Base-by-base conservation (phyloP, 345 rosid species). In the Eucalyptus lansdowneana region DNA sequence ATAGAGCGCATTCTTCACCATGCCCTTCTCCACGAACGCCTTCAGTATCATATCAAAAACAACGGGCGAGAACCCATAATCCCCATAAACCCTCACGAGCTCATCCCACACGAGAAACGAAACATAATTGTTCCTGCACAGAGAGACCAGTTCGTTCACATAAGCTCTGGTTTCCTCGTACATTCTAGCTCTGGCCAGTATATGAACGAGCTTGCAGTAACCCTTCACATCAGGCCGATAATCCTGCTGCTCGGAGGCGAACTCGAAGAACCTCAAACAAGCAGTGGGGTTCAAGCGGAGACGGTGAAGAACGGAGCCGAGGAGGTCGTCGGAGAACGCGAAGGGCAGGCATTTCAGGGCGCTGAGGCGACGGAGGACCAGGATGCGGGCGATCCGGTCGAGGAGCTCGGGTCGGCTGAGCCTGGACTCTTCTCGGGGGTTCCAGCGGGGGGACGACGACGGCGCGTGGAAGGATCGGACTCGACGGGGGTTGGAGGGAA, bases 11-110 rank as follows among this genome's bases (percentile, higher is more conserved):
- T 93, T 91, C 96, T 90, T 94, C 37, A 89, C 17, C 97, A 94
- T 89, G 54, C 95, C 94, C 58, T 92, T 95, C 90, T 95, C 93
- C 8, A 95, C 95, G 92, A 90, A 97, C n/a, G 92, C 90, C 89
- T 95, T 97, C 89, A 97, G 88, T 47, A 96, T 80, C 98, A 97
- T 96, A 90, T 97, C 99, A 40, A 97, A 97, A 51, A 97, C 96
- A 40, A 92, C 89, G 15, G 96, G 95, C n/a, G 98, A 94, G 90
- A 94, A 97, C 5, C 67, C 76, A 76, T 94, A 95, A 3, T 93
- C 97, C 91, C 92, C 88, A 88, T 91, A 95, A 90, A 92, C 89
- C 72, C 92, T 86, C 88, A 94, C 94, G 16, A 95, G 94, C 91
- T 96, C 98, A 51, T 89, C 92, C 98, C 97, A 95, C 14, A 94